Evolutionary conservation across 2,329 filamentous ascomycete genomes (phyloP).

Genomic region (Penicillium digitatum): DNA sequence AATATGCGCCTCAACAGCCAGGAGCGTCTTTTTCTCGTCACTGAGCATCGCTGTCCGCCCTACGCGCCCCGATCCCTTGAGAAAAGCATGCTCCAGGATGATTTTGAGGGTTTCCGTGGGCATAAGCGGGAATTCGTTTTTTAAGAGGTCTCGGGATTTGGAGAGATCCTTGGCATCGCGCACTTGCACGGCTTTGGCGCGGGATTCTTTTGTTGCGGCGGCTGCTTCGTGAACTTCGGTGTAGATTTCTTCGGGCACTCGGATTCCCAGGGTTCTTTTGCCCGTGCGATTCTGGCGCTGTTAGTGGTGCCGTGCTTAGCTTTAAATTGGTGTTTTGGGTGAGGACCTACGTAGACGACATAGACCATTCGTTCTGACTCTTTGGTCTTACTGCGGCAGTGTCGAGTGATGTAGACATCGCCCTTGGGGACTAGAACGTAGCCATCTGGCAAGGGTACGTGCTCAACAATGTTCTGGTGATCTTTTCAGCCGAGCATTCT

Average conservation of each 20-base stretch:
- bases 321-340: background rate
- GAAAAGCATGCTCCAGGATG: conserved; percentile 39
- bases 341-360: conserved; percentile 35
- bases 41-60: conserved; percentile 33
- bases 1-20: conserved; percentile 46
- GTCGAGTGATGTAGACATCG: conserved; percentile 43
- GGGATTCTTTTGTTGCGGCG: conserved; percentile 38
- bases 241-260: conserved; percentile 41
- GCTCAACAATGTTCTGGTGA: conserved; percentile 32
- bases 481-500: conserved; percentile 1
- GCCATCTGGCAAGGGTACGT: conserved; percentile 25
- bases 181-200: conserved; percentile 38
- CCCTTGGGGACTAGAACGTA: conserved; percentile 44
- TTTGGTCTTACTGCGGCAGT: conserved; percentile 40
- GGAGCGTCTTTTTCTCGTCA: conserved; percentile 34
- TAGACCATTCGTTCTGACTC: conserved; percentile 32
- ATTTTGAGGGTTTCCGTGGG: conserved; percentile 30
- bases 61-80: conserved; percentile 41
- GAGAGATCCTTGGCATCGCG: conserved; percentile 33
- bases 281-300: conserved; percentile 26
- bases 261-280: conserved; percentile 41
- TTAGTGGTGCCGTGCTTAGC: background rate
- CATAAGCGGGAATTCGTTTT: conserved; percentile 38
- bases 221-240: conserved; percentile 38
- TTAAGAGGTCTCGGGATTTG: conserved; percentile 28